Conservation (phyloP, 140 eudicot genomes). For the Anethum foeniculum region DNA sequence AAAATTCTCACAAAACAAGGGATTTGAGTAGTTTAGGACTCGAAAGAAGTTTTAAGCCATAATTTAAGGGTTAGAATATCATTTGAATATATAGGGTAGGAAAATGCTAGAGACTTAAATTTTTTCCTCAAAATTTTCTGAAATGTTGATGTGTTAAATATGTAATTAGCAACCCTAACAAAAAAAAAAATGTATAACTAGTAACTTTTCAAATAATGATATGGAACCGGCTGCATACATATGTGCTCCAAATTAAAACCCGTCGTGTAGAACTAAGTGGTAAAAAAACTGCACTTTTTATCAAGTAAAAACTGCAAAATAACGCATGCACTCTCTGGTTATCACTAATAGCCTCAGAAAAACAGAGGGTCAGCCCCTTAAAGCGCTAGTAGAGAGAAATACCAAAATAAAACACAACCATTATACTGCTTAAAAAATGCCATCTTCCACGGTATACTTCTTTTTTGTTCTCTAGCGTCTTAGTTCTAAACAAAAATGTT, state of each 20-base stretch:
- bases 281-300: no score
- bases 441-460: not conserved
- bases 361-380: not conserved
- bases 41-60: not conserved
- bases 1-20: not conserved
- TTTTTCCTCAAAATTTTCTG: no score
- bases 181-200: no score
- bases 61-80: not conserved
- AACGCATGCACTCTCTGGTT: not conserved
- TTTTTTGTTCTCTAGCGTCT: not conserved
- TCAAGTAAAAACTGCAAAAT: not conserved
- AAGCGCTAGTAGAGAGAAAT: not conserved
- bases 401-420: not conserved
- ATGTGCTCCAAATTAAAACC: no score
- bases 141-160: no score
- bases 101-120: no score
- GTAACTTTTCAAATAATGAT: no score
- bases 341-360: slow-evolving; percentile 1
- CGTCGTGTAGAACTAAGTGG: no score
- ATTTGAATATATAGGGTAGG: no score
- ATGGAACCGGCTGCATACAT: no score
- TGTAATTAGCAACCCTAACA: no score
- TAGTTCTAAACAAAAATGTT: not conserved
- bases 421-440: not conserved
- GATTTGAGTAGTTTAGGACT: not conserved